phyloP scores from a whole-genome alignment of 1,139 yeast species.

The Candida albicans region DNA sequence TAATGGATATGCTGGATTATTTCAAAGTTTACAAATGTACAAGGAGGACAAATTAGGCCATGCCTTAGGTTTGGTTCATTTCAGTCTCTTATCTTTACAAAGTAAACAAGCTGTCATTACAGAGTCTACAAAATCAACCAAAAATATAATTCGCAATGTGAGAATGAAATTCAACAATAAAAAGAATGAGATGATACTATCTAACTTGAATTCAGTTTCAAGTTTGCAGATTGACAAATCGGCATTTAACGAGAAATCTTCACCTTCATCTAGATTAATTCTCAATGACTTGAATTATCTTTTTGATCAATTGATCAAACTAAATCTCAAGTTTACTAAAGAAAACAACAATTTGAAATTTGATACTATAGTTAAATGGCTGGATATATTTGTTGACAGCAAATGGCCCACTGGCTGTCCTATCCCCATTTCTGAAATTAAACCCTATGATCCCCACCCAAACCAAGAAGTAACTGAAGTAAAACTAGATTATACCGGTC shows the following conservation, averaged over 20 bases:
- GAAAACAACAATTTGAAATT: conserved; percentile 44
- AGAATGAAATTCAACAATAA: conserved; percentile 27
- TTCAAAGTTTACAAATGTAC: conserved; percentile 43
- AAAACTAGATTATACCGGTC: conserved; percentile 12
- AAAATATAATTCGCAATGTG: conserved; percentile 18
- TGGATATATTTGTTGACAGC: conserved; percentile 37
- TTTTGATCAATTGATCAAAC: conserved; percentile 40
- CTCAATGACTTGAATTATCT: conserved; percentile 39
- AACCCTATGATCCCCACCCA: conserved; percentile 14
- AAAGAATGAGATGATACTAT: conserved; percentile 34
- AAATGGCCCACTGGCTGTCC: conserved; percentile 49
- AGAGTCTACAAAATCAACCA: conserved; percentile 9
- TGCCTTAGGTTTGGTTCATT: conserved; percentile 45
- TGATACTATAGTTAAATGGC: conserved; percentile 39
- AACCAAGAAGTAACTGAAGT: not conserved
- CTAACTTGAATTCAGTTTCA: conserved; percentile 37
- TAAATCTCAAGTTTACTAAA: conserved; percentile 41
- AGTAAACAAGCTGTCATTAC: conserved; percentile 27
- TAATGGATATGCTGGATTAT: conserved; percentile 44
- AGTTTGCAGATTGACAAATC: conserved; percentile 38
- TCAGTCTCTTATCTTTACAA: conserved; percentile 39
- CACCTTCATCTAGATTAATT: conserved; percentile 29
- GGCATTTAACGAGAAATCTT: conserved; percentile 27
- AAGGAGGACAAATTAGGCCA: conserved; percentile 42
- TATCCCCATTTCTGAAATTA: conserved; percentile 30